Percentiles rank a stretch among this genome's conserved stretches.
phyloP scores from a whole-genome alignment of 176 grass and related monocot genomes.

The Avena sativa region DNA sequence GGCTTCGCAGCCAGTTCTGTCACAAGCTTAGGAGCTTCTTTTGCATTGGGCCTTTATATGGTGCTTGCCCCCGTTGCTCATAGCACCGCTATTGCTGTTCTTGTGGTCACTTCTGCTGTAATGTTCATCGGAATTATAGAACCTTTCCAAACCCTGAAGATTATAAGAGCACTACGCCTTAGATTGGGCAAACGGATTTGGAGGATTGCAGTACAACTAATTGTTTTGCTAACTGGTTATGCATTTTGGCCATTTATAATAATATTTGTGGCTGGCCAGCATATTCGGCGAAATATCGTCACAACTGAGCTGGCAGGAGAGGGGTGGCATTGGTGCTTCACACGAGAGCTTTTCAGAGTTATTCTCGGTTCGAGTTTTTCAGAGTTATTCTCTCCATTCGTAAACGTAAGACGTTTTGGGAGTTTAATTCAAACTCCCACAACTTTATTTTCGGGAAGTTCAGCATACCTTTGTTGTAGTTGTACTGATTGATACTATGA shows the following conservation, averaged over 20 bases:
- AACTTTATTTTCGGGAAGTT: neutral
- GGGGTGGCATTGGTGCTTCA: neutral
- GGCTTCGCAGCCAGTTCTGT: neutral
- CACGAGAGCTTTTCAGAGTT: neutral
- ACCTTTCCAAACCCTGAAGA: neutral
- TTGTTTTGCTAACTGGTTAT: no score
- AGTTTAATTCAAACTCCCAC: no score
- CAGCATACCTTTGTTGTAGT: neutral
- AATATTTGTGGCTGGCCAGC: no score
- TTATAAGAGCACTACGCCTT: neutral
- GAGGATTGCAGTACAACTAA: neutral
- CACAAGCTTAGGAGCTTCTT: neutral
- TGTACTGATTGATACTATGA: neutral
- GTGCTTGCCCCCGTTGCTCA: neutral
- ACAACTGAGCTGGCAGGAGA: neutral
- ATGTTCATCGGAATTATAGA: no score
- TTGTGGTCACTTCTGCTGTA: neutral
- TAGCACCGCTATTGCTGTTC: neutral
- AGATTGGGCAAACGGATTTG: neutral
- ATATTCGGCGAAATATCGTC: no score
- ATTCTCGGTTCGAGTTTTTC: no score
- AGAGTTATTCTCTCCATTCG: no score
- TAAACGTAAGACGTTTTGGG: no score
- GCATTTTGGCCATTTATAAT: no score
- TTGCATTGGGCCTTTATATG: neutral